Evolutionary conservation across 2,329 filamentous ascomycete species (phyloP).

Genomic region (Arthrobotrys megalospora): DNA sequence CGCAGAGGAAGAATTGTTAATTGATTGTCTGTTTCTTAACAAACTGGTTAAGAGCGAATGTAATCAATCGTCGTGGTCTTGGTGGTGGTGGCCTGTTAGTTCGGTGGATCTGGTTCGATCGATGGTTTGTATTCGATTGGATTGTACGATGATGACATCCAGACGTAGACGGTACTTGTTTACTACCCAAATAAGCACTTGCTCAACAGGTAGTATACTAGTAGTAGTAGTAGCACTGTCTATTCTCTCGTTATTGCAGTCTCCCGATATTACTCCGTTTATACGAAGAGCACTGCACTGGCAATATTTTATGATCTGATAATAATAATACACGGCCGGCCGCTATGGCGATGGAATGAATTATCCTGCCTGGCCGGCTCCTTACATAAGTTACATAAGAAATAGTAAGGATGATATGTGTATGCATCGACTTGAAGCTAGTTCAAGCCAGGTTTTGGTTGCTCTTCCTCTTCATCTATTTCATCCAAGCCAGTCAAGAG

Average conservation of each 20-base stretch:
- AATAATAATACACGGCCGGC: neutral
- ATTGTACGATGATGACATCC: slow-evolving; percentile 21
- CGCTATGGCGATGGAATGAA: slow-evolving; percentile 17
- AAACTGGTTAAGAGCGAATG: slow-evolving; percentile 7
- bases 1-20: too few species aligned
- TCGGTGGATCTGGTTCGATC: slow-evolving; percentile 13
- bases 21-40: too few species aligned
- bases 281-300: neutral
- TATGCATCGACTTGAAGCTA: neutral
- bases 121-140: neutral
- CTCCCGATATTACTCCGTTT: neutral
- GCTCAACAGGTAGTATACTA: neutral
- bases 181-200: too few species aligned
- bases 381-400: neutral
- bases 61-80: neutral
- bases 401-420: too few species aligned
- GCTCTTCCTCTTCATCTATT: neutral
- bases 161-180: slow-evolving; percentile 23
- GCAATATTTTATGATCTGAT: neutral
- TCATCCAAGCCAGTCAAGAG: slow-evolving; percentile 1
- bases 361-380: neutral
- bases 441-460: neutral
- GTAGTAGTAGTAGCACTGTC: neutral
- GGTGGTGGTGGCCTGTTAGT: slow-evolving; percentile 37
- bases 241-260: slow-evolving; percentile 1